These are phyloP conservation scores for Lablab purpureus DNA, from an alignment of 306 rosid species.

Conservation along the genomic window DNA sequence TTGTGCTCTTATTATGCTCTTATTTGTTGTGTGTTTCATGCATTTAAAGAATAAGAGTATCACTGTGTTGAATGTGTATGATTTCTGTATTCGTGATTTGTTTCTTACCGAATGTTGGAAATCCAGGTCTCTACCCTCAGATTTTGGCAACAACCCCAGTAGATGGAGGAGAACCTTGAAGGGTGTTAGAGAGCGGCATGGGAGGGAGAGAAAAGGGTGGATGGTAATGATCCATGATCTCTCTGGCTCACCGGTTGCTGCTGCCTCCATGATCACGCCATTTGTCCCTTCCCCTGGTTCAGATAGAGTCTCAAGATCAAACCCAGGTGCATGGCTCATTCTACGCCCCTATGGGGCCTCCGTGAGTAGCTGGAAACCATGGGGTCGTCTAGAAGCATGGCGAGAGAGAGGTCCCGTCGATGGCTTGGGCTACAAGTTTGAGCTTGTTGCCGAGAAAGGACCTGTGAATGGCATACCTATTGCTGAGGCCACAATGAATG, in stretches of 20 bases:
- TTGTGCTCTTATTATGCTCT: no score
- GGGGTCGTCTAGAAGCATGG: conserved; percentile 97
- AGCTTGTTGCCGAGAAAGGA: conserved; percentile 71
- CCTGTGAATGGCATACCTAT: conserved; percentile 61
- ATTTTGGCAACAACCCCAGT: conserved; percentile 58
- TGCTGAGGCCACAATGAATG: conserved; percentile 79
- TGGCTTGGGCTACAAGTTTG: conserved; percentile 90
- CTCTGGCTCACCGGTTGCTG: conserved; percentile 89
- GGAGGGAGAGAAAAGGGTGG: conserved; percentile 95
- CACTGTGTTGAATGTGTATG: no score
- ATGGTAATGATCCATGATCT: conserved; percentile 89
- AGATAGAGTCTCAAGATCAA: conserved; percentile 83
- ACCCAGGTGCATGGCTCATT: conserved; percentile 95
- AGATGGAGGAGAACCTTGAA: conserved; percentile 74
- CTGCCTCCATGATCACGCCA: conserved; percentile 93
- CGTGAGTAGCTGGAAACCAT: conserved; percentile 86
- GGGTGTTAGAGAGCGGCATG: conserved; percentile 61
- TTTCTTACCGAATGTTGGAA: neutral
- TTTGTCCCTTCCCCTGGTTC: conserved; percentile 90
- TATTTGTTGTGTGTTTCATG: no score
- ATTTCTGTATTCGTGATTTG: neutral
- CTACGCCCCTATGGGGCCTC: conserved; percentile 81
- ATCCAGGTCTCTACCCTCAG: conserved; percentile 68
- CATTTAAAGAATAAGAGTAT: no score
- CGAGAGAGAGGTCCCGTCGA: conserved; percentile 80